These are phyloP conservation scores for Trichoderma aggressivum DNA, from an alignment of 2,329 filamentous ascomycete genomes.

Conservation along the genomic window DNA sequence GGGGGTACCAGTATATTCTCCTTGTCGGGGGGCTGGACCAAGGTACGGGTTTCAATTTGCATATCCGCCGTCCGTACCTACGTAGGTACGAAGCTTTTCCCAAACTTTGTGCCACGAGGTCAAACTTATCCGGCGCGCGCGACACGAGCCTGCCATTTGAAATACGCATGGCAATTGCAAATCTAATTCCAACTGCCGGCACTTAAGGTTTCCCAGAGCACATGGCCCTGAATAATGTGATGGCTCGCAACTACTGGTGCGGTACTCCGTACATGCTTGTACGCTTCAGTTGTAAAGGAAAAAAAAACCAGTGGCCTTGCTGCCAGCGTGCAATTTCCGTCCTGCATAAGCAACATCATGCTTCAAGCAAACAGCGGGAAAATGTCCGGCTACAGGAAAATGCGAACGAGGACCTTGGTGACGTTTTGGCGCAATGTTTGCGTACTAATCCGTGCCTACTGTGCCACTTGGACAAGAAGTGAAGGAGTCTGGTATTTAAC, in stretches of 20 bases:
- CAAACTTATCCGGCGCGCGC: neutral
- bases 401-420: neutral
- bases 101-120: neutral
- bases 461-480: neutral
- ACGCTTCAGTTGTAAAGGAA: neutral
- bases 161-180: neutral
- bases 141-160: neutral
- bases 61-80: neutral
- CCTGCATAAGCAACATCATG: neutral
- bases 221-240: neutral
- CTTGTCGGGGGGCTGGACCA: neutral
- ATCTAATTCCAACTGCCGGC: conserved; percentile 7
- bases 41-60: neutral
- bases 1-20: neutral
- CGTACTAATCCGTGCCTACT: neutral
- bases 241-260: neutral
- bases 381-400: neutral
- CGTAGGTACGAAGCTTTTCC: neutral
- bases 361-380: neutral
- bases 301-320: neutral
- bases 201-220: neutral
- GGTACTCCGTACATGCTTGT: neutral
- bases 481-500: neutral
- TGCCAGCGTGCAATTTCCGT: neutral
- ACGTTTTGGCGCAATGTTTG: neutral